phyloP scores from a whole-genome alignment of 441 rosid species.

The Lepidium campestre region DNA sequence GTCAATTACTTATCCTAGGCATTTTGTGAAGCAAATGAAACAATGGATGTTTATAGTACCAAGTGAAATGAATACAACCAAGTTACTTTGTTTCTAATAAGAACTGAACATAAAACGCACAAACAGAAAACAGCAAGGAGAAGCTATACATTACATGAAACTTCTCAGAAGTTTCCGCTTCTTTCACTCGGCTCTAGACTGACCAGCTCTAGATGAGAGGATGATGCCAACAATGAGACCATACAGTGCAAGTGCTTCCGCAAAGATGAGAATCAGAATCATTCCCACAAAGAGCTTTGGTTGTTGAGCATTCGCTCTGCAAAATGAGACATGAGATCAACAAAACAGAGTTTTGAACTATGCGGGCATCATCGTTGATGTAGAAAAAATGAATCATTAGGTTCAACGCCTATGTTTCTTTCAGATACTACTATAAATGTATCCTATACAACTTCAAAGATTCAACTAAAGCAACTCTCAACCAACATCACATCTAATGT shows the following conservation, averaged over 20 bases:
- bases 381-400: neutral
- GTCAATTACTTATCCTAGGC: neutral
- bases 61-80: neutral
- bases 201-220: constrained; percentile 30
- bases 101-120: neutral
- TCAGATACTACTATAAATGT: neutral
- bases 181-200: constrained; percentile 27
- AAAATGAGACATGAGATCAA: neutral
- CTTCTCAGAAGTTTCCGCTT: neutral
- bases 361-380: neutral
- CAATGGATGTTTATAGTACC: neutral
- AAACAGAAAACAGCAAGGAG: neutral
- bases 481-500: neutral
- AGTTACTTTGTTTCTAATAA: neutral
- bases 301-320: constrained; percentile 30
- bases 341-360: neutral
- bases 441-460: neutral
- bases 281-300: constrained; percentile 33
- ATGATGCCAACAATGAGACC: constrained; percentile 33
- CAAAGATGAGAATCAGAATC: constrained; percentile 34
- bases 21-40: neutral
- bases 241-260: constrained; percentile 32
- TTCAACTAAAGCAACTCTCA: neutral
- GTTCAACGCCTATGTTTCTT: neutral
- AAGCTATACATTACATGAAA: neutral